phyloP scores from a whole-genome alignment of 345 rosid species.

The Acer campestre region DNA sequence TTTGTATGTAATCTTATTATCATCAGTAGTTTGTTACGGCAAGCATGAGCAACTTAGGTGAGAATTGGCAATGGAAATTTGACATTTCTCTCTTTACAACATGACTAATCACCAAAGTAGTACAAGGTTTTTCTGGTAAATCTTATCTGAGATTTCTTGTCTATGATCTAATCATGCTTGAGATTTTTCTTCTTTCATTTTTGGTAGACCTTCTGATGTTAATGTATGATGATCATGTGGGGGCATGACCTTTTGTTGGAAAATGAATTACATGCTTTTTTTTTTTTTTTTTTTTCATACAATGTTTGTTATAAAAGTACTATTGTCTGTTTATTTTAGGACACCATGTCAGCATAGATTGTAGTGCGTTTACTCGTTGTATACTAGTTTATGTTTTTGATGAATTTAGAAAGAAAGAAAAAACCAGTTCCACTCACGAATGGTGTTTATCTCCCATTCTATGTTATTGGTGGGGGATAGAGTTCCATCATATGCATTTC shows the following conservation, averaged over 20 bases:
- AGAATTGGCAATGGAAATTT: not conserved
- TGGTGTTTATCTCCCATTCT: no score
- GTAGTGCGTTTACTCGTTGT: not conserved
- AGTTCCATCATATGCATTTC: no score
- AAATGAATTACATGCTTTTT: not conserved
- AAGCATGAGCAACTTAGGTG: not conserved
- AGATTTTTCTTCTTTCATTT: not conserved
- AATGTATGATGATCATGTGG: not conserved
- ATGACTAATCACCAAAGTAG: no score
- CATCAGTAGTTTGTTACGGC: not conserved
- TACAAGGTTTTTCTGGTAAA: no score
- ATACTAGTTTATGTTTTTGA: not conserved
- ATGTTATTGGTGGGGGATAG: no score
- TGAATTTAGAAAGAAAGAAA: no score
- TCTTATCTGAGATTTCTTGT: no score
- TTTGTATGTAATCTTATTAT: not conserved
- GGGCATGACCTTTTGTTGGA: not conserved
- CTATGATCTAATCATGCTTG: not conserved
- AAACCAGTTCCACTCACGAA: no score
- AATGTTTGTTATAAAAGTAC: not conserved
- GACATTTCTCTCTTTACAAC: not conserved
- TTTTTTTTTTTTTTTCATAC: no score
- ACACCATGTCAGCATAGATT: not conserved
- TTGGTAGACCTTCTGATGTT: not conserved
- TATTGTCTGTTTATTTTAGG: no score